phyloP scores from a whole-genome alignment of 345 rosid species.

The Gossypium stocksii region DNA sequence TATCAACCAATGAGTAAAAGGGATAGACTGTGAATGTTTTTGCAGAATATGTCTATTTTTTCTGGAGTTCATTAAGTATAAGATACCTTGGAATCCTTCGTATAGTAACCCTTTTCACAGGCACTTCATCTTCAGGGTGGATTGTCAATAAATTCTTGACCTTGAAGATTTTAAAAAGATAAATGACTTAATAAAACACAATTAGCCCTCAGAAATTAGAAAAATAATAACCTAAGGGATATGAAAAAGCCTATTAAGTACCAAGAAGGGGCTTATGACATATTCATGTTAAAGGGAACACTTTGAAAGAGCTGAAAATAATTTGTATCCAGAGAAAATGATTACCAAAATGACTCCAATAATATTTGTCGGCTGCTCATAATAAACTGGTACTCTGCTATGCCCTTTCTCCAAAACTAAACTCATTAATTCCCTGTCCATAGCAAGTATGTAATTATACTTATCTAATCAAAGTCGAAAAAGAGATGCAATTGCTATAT shows the following conservation, averaged over 20 bases:
- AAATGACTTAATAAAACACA: background rate
- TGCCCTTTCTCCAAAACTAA: conserved; percentile 91
- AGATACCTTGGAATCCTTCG: conserved; percentile 85
- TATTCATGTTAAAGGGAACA: background rate
- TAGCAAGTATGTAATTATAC: background rate
- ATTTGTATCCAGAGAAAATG: background rate
- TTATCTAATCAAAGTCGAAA: background rate
- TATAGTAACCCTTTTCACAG: conserved; percentile 80
- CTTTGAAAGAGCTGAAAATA: background rate
- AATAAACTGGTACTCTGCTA: conserved; percentile 95
- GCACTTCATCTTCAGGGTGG: conserved; percentile 74
- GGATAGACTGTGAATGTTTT: background rate
- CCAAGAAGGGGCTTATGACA: background rate
- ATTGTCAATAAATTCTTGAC: conserved; percentile 79
- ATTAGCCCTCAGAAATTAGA: background rate
- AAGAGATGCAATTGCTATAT: background rate
- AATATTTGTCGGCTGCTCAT: conserved; percentile 83
- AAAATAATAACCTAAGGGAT: background rate
- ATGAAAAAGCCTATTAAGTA: background rate
- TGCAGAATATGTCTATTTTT: background rate
- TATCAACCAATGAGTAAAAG: background rate
- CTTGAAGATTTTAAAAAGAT: conserved; percentile 30
- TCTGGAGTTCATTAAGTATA: conserved; percentile 1
- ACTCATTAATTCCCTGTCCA: conserved; percentile 31
- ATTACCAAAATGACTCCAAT: conserved; percentile 84